Evolutionary conservation across 768 basidiomycete genomes (phyloP), one percentile per base, ranked within the genome.

Genomic region (Xerocomellus amylosporus): DNA sequence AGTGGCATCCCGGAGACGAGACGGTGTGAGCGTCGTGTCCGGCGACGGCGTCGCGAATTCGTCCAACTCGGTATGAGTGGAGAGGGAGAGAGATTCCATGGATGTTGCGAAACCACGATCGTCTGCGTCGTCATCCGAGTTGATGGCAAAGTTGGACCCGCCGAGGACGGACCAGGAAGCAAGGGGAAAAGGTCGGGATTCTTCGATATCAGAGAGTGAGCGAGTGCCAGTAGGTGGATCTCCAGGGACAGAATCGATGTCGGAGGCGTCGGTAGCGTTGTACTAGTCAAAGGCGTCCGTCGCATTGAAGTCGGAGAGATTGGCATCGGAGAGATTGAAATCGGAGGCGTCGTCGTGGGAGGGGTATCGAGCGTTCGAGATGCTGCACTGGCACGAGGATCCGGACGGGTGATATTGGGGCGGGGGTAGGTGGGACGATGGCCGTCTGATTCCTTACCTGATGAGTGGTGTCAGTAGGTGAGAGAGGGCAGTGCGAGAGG

Each of bases 361-460:
- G 90, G 90, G 2, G 90, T 91, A 56, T 86, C 83, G 37, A 90
- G 69, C 7, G 75, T 75, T 14, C 36, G 54, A 12, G 53, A 31
- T 2, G 77, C 75, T 2, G 39, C 19, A 19, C 36, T 33, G 33
- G 64, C 64, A 4, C 57, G 52, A 30, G 74, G 77, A 63, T 84
- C 82, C 1, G 85, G 85, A 15, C 81, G 82, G 20, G 79, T 78
- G 49, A 83, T 78, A 59, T 90, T 88, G 4, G 91, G 91, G 34
- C 91, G 84, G 22, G 93, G 78, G 68, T 90, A 86, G 5, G 90
- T 92, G 33, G 90, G 73, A 19, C 91, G 85, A 41, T 76, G 69
- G 0, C 82, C 82, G 1, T 79, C 67, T 1, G 71, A 66, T 26
- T 86, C 71, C 61, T 68, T 75, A 46, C 75, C 75, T 75, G 50